Base-by-base conservation (phyloP, 768 basidiomycete genomes). In the Psilocybe cubensis region DNA sequence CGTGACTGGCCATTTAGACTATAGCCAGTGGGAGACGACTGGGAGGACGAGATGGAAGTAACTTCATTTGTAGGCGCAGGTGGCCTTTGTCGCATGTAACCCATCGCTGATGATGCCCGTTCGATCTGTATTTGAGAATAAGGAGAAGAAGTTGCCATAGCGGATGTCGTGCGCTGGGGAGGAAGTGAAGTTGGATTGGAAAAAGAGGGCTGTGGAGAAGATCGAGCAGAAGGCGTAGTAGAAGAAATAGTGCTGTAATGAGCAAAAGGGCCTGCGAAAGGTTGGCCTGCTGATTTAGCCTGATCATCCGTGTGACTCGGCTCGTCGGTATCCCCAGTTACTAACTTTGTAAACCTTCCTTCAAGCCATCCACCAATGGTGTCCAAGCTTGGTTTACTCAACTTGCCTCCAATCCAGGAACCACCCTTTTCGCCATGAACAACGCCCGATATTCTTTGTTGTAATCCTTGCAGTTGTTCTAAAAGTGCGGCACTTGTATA, bases 191-290 rank as follows among this genome's bases (percentile, higher is more conserved):
- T 52, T 52, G 69, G 55, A 59, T 80, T 80, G 5, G 76, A 66
- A 21, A 76, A 67, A 5, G 81, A 84, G 29, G 83, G 89, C 60
- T 84, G 87, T 1, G 92, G 91, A 11, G 93, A 92, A 3, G 92
- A 86, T 41, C 83, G 83, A 3, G 87, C 84, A 5, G 93, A 92
- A 20, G 85, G 82, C 3, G 87, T 83, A 3, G 83, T 79, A 1
- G 96, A 92, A 2, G 96, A 91, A 57, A 99, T 96, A 5, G 92
- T 87, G 61, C 91, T 94, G 74, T 91, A 98, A 63, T 94, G 93
- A 24, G 94, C 86, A 73, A 98, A 98, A 7, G 96, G 92, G 3
- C 96, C 96, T 4, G 83, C 73, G 63, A 79, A 79, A 17, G 78
- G 70, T 28, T 75, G 76, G 47, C 78, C 75, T 46, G 71, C 70